phyloP scores from a whole-genome alignment of 2,329 filamentous ascomycete species.

The Xylaria sp. region DNA sequence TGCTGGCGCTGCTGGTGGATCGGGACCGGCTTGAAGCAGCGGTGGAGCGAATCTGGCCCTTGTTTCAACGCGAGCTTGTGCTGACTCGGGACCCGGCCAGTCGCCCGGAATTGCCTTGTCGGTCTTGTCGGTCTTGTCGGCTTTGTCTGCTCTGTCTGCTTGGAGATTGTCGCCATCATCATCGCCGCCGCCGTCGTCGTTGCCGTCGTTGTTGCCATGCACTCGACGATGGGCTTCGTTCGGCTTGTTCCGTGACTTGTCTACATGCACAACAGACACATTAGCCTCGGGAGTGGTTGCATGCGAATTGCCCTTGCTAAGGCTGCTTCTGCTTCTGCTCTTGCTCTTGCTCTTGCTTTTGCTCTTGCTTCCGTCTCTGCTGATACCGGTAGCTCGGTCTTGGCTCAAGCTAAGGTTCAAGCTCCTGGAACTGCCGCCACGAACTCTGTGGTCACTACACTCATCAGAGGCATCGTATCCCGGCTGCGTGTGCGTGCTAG shows the following conservation, averaged over 20 bases:
- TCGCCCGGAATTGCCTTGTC: neutral
- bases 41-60: constrained; percentile 33
- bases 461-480: constrained; percentile 45
- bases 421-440: constrained; percentile 25
- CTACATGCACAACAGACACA: constrained; percentile 5
- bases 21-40: constrained; percentile 13
- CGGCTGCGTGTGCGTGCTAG: constrained; percentile 45
- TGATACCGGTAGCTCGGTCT: constrained; percentile 13
- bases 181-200: neutral
- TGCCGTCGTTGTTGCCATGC: neutral
- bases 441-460: constrained; percentile 35
- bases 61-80: constrained; percentile 22
- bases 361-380: neutral
- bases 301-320: neutral
- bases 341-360: neutral
- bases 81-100: constrained; percentile 12
- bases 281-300: constrained; percentile 9
- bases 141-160: constrained; percentile 8
- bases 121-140: constrained; percentile 2
- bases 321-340: neutral
- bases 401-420: constrained; percentile 29
- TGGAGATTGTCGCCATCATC: constrained; percentile 1
- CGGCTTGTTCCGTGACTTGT: constrained; percentile 12
- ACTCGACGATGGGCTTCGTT: neutral
- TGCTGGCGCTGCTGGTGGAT: too few relatives aligned